These are phyloP conservation scores for Amorphotheca resinae DNA, from an alignment of 495 filamentous ascomycete genomes.

Conservation along the genomic window DNA sequence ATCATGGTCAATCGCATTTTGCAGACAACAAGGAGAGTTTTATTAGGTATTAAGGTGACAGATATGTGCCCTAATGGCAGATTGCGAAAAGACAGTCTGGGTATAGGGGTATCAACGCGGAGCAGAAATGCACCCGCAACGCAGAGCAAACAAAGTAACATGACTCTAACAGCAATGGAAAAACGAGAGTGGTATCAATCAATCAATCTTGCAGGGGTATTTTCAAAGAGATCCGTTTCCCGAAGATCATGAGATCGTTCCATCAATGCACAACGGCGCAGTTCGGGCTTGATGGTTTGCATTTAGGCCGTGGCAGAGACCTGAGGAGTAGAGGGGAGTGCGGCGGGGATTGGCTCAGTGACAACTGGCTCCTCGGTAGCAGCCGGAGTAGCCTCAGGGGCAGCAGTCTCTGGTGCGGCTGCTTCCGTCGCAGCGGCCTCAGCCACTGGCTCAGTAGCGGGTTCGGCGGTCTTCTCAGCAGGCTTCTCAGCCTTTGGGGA, in stretches of 20 bases:
- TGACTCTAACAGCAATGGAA: conserved; percentile 17
- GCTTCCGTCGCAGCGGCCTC: conserved; percentile 32
- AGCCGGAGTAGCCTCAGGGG: conserved; percentile 24
- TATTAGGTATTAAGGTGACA: conserved; percentile 23
- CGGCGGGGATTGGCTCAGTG: conserved; percentile 17
- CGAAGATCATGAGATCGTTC: conserved; percentile 21
- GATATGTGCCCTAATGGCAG: conserved; percentile 23
- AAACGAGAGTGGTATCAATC: conserved; percentile 25
- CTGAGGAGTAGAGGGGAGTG: conserved; percentile 9
- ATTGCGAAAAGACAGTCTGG: conserved; percentile 24
- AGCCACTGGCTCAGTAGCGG: conserved; percentile 26
- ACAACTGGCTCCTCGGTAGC: conserved; percentile 12
- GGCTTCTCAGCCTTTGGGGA: conserved; percentile 27
- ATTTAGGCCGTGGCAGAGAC: conserved; percentile 22
- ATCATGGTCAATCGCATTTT: no score
- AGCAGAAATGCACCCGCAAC: conserved; percentile 10
- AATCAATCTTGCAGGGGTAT: conserved; percentile 21
- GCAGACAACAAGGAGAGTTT: conserved; percentile 17
- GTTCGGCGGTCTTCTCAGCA: conserved; percentile 28
- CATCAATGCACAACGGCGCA: conserved; percentile 9
- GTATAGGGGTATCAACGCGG: conserved; percentile 25
- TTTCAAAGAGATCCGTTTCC: conserved; percentile 22
- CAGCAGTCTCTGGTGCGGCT: conserved; percentile 37
- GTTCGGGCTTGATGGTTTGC: neutral
- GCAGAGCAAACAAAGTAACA: conserved; percentile 12